A percentile compares a stretch with the other conserved stretches of the same genome.
These are phyloP conservation scores for Lipomyces japonicus DNA, from an alignment of 805 yeast species.

Conservation along the genomic window DNA sequence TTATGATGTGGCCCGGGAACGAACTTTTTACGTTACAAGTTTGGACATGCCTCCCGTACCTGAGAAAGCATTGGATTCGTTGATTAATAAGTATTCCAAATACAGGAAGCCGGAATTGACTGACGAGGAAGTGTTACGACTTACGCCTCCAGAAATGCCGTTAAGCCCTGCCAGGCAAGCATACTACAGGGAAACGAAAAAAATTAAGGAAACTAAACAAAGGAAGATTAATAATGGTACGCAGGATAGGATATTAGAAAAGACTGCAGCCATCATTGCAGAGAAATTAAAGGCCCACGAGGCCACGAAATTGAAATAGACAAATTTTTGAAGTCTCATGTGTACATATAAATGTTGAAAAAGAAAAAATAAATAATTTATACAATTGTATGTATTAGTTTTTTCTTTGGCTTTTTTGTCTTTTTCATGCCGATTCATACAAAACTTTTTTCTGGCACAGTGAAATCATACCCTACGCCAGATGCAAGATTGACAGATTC, in stretches of 20 bases:
- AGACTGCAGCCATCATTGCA: conserved; percentile 14
- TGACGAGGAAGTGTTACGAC: conserved; percentile 14
- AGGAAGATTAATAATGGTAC: conserved; percentile 7
- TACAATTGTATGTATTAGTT: too few relatives aligned
- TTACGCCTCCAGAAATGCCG: conserved; percentile 30
- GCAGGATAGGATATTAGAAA: conserved; percentile 2
- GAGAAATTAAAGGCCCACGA: too few relatives aligned
- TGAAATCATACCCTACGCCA: too few relatives aligned
- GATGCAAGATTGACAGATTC: too few relatives aligned
- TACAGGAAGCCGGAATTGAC: conserved; percentile 42
- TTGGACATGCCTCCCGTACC: conserved; percentile 70
- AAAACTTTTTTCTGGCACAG: too few relatives aligned
- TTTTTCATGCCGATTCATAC: too few relatives aligned
- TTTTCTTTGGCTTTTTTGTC: too few relatives aligned
- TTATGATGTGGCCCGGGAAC: conserved; percentile 41
- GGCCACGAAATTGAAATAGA: too few relatives aligned
- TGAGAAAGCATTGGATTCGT: conserved; percentile 54
- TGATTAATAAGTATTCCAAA: conserved; percentile 74
- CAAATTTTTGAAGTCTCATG: too few relatives aligned
- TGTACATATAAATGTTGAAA: too few relatives aligned
- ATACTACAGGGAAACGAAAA: conserved; percentile 4
- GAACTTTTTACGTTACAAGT: conserved; percentile 70
- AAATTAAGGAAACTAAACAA: neutral
- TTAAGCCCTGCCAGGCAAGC: conserved; percentile 13
- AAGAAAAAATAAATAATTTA: too few relatives aligned